These are phyloP conservation scores for Clohesyomyces aquaticus DNA, from an alignment of 495 filamentous ascomycete species.

Conservation along the genomic window DNA sequence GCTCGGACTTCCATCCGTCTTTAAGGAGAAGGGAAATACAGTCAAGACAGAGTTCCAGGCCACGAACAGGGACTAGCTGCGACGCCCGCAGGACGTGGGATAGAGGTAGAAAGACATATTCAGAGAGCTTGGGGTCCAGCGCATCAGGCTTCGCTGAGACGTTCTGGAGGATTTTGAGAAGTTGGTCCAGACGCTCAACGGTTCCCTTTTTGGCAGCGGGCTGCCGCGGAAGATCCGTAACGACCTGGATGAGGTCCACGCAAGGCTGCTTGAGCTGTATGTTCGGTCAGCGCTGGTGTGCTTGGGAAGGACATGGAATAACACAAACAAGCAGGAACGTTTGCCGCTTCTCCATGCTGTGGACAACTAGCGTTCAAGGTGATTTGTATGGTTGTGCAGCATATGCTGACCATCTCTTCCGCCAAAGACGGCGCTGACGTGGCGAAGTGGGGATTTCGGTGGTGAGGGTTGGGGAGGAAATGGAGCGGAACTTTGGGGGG, in stretches of 20 bases:
- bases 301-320: neutral
- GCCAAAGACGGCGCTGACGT: too few relatives aligned
- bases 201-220: conserved; percentile 59
- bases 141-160: conserved; percentile 56
- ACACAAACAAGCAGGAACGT: conserved; percentile 14
- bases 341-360: conserved; percentile 26
- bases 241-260: conserved; percentile 73
- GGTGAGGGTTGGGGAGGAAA: too few relatives aligned
- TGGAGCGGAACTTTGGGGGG: too few relatives aligned
- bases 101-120: conserved; percentile 93
- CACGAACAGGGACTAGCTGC: conserved; percentile 69
- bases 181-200: conserved; percentile 55
- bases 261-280: conserved; percentile 73
- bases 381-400: neutral
- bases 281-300: neutral
- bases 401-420: neutral
- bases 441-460: too few relatives aligned
- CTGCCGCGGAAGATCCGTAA: conserved; percentile 62
- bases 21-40: conserved; percentile 72
- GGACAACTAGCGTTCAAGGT: neutral
- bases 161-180: conserved; percentile 58
- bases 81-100: conserved; percentile 82
- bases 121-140: conserved; percentile 81
- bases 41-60: conserved; percentile 73
- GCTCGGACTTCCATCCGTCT: conserved; percentile 72